Evolutionary conservation across 106 monocot species (phyloP), one percentile per base, ranked within the genome.

Genomic region (Dendrobium huoshanense): DNA sequence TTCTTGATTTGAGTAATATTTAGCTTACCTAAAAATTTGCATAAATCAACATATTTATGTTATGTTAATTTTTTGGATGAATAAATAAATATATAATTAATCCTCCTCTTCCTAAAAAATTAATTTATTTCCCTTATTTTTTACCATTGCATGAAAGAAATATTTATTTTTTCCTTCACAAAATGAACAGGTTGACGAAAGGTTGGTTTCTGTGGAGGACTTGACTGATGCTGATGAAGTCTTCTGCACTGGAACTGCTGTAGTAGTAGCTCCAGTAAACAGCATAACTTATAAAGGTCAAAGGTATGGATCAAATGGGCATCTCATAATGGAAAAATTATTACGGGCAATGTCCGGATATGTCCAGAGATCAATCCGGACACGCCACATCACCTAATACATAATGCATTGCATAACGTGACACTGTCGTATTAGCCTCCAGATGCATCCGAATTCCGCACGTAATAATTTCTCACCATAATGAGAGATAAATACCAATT

Each of bases 231-330:
- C 91, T 29, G 91, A 92, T 31, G 85, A 89, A 83, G 85, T 87
- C 25, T 92, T 92, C 77, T 89, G 89, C 72, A 92, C 91, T 17
- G 91, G 91, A 40, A 92, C 91, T 70, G 91, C 91, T 25, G 89
- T 92, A 24, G 89, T 85, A 18, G 85, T 92, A 41, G 81, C 91
- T 47, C 87, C 85, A 49, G 91, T 92, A 3, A 84, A 85, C 47
- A 85, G 85, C 56, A 81, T 89, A 15, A 87, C 89, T 18, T 85
- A 87, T 59, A 75, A 80, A 17, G 83, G 74, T 17, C 75, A 84
- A 47, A 87, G 91, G 91, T 92, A 65, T 19, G 1, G 0, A 75
- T 19, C 20, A 65, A 65, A 65, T 65, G 3, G 3, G 3, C 37
- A 37, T 37, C 37, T 37, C 2, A 37, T 37, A 37, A 37, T 37